Conservation (phyloP, 768 basidiomycete genomes). For the Boletus bicolor region DNA sequence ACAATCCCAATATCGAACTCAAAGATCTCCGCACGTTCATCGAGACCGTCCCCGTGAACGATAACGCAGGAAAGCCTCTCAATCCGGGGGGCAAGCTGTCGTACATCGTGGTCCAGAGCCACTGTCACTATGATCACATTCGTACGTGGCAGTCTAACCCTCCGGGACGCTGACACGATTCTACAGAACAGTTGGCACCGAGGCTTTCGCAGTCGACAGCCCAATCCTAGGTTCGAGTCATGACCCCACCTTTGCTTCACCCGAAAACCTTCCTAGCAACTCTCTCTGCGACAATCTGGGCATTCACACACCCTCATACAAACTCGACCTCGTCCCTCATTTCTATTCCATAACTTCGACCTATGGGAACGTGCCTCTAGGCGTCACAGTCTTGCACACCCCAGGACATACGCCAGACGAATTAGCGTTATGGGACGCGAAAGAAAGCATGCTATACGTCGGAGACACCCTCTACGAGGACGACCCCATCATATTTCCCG, state of each 20-base stretch:
- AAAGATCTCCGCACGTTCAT: conserved; percentile 48
- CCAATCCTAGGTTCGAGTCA: conserved; percentile 48
- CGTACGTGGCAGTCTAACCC: conserved; percentile 34
- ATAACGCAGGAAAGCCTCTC: conserved; percentile 42
- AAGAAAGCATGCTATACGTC: conserved; percentile 52
- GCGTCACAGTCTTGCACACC: conserved; percentile 48
- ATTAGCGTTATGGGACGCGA: conserved; percentile 49
- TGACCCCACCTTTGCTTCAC: conserved; percentile 43
- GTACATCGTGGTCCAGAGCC: conserved; percentile 49
- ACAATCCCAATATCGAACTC: conserved; percentile 38
- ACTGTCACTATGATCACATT: conserved; percentile 61
- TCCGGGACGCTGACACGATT: background rate
- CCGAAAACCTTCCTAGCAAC: conserved; percentile 40
- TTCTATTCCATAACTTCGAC: conserved; percentile 30
- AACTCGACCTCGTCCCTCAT: conserved; percentile 45
- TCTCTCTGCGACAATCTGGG: conserved; percentile 44
- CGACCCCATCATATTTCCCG: conserved; percentile 53
- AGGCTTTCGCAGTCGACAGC: conserved; percentile 48
- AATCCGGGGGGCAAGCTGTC: conserved; percentile 40
- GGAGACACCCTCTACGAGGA: conserved; percentile 57
- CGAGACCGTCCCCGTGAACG: conserved; percentile 41
- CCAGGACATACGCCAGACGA: conserved; percentile 61
- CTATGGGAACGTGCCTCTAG: conserved; percentile 24
- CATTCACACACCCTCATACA: conserved; percentile 44
- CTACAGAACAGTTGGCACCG: conserved; percentile 40